A percentile compares a stretch with the other conserved stretches of the same genome.
Evolutionary conservation across 179 eudicot genomes (phyloP).

Genomic region (Sideroxylon spinosum): DNA sequence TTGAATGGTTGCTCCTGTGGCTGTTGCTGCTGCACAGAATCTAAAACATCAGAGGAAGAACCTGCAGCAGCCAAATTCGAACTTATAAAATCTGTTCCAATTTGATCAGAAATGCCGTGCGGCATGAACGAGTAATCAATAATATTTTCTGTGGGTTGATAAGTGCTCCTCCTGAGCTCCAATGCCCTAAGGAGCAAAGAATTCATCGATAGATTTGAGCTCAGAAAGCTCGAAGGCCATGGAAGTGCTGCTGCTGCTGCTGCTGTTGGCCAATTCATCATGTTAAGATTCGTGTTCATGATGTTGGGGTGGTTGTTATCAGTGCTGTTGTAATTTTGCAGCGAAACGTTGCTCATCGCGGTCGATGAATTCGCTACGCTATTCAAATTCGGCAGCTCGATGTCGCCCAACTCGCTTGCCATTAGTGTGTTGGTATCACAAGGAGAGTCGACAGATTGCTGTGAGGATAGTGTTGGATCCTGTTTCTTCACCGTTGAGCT

Average conservation of each 20-base stretch:
- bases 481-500: constrained; percentile 49
- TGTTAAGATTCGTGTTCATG: constrained; percentile 18
- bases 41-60: constrained; percentile 39
- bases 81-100: constrained; percentile 28
- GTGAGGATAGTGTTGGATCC: constrained; percentile 19
- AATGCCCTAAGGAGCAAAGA: constrained; percentile 64
- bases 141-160: constrained; percentile 33
- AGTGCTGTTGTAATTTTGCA: constrained; percentile 21
- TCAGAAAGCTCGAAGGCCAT: constrained; percentile 55
- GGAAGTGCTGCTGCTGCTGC: constrained; percentile 25
- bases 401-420: constrained; percentile 56
- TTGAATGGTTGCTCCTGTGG: constrained; percentile 54
- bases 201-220: constrained; percentile 52
- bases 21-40: constrained; percentile 32
- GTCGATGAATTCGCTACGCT: constrained; percentile 30
- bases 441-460: constrained; percentile 30
- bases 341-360: constrained; percentile 27
- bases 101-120: constrained; percentile 30
- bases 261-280: constrained; percentile 20
- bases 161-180: constrained; percentile 39
- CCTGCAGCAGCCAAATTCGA: constrained; percentile 22
- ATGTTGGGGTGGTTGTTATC: constrained; percentile 7
- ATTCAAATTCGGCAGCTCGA: constrained; percentile 48
- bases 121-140: constrained; percentile 33
- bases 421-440: constrained; percentile 40